Base-by-base conservation (phyloP, 306 rosid genomes). In the Styphnolobium japonicum region DNA sequence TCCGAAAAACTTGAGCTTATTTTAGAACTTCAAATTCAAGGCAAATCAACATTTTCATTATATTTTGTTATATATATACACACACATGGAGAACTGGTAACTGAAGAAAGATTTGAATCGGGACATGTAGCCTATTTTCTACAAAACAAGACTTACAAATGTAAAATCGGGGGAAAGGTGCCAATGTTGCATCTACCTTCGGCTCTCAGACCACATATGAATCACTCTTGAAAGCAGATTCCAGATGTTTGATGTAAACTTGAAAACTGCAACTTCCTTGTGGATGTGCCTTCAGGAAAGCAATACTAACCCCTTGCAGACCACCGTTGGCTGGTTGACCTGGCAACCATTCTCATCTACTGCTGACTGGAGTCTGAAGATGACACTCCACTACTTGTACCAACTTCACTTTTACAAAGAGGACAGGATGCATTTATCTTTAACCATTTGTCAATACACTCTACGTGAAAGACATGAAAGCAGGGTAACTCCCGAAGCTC, bases 391-490 rank as follows among this genome's bases (percentile, higher is more conserved):
- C 71, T 77, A 60, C 80, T 64, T 49, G 65, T 84, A 6, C 88
- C 88, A 29, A 85, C 88, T 76, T 85, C 94, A 21, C 63, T 80
- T 82, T 91, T 88, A 85, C 97, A 91, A 37, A 91, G 92, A 22
- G 97, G 97, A 19, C 97, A 91, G 0, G 85, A 81, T n/a, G 92
- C 91, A 61, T 89, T 91, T 82, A 91, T 89, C 86, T 92, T 92
- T 53, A 89, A 85, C 94, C 94, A 92, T 88, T 88, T 89, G 83
- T 91, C 96, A 6, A 91, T 89, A 60, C 96, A 91, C 31, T 62
- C 89, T 2, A 89, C 83, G 6, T 91, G 96, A 34, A 91, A 91
- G 78, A 91, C 88, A 71, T 91, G 96, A 48, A 48, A n/a, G 83
- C 96, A 91, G 10, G 93, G 90, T 66, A 91, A 61, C 82, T 91